phyloP scores from a whole-genome alignment of 345 rosid species.

The Ailanthus altissimus region DNA sequence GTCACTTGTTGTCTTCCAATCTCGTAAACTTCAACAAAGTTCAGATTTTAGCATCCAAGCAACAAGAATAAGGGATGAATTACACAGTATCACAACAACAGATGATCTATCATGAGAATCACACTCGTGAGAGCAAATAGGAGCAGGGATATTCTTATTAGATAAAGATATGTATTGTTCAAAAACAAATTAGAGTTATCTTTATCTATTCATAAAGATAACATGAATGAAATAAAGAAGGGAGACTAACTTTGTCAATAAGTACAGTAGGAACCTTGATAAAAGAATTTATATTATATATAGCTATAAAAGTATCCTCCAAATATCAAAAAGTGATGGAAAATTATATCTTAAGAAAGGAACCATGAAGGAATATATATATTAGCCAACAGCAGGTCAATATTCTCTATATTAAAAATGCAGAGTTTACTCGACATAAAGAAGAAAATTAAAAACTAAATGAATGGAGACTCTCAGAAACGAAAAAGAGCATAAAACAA shows the following conservation, averaged over 20 bases:
- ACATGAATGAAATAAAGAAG: not conserved
- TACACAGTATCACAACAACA: constrained; percentile 9
- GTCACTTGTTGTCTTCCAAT: constrained; percentile 64
- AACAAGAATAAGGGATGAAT: not conserved
- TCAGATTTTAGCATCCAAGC: constrained; percentile 18
- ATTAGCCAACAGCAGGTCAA: constrained; percentile 10
- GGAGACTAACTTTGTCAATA: not conserved
- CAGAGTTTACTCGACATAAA: not conserved
- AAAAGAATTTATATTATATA: not conserved
- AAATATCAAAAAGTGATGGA: not conserved
- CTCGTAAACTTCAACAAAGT: constrained; percentile 58
- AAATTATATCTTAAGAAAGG: not conserved
- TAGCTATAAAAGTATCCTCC: constrained; percentile 6
- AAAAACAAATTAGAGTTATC: not conserved
- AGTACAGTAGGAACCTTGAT: not conserved
- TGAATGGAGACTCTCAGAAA: not conserved
- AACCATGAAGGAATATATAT: not conserved
- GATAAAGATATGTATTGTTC: not conserved
- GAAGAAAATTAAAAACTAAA: not conserved
- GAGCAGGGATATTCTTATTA: not conserved
- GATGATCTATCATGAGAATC: constrained; percentile 10
- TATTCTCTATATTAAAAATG: not conserved
- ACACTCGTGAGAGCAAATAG: too few relatives aligned
- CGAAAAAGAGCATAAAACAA: not conserved
- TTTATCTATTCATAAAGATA: not conserved